Evolutionary conservation across 257 asterid genomes (phyloP).

Genomic region (Euphrasia confusa): DNA sequence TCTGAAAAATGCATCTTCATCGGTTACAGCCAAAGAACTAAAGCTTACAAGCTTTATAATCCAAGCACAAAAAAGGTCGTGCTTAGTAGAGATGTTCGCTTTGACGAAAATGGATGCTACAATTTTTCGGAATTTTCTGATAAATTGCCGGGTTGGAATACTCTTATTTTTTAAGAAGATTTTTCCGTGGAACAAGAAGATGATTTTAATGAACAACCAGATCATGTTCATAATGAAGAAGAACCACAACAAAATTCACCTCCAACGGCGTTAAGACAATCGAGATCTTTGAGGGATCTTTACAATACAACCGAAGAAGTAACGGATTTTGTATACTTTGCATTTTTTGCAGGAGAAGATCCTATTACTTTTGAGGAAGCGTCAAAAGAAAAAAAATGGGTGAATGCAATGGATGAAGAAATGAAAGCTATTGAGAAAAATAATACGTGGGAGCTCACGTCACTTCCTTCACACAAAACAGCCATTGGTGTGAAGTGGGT

Average conservation of each 20-base stretch:
- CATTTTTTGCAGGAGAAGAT: not conserved
- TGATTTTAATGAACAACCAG: too few species aligned
- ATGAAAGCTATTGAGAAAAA: not conserved
- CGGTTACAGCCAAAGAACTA: not conserved
- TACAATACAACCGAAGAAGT: not conserved
- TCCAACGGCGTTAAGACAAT: not conserved
- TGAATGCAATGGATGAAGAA: too few species aligned
- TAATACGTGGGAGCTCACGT: not conserved
- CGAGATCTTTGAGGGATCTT: not conserved
- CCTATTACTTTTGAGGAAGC: not conserved
- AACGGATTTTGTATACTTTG: not conserved
- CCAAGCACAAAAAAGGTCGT: not conserved
- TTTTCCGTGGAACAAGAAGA: too few species aligned
- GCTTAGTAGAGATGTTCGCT: not conserved
- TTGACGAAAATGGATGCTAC: not conserved
- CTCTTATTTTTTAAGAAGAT: too few species aligned
- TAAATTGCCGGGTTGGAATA: too few species aligned
- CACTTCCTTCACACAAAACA: not conserved
- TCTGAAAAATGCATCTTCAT: not conserved
- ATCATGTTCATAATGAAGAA: too few species aligned
- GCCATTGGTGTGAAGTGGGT: not conserved
- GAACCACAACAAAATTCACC: too few species aligned
- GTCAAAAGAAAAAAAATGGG: too few species aligned
- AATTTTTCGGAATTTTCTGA: not conserved
- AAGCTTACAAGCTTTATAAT: not conserved